These are phyloP conservation scores for Leccinum fibrillosum DNA, from an alignment of 768 basidiomycete genomes.

Conservation along the genomic window DNA sequence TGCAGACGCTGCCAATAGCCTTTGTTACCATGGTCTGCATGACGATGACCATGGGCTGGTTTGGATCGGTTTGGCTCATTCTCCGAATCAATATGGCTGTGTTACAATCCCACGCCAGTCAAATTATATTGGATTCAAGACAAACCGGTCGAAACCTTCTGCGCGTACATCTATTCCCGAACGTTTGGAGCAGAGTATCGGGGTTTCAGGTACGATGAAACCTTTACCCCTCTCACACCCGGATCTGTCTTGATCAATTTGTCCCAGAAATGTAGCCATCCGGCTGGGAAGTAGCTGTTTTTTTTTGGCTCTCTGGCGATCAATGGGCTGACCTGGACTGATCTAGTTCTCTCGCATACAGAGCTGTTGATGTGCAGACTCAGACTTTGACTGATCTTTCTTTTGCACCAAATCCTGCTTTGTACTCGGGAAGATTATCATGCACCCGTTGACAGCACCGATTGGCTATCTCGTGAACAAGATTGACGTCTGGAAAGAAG, in stretches of 20 bases:
- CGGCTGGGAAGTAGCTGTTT: background rate
- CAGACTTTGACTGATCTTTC: background rate
- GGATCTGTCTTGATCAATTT: background rate
- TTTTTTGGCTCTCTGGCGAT: background rate
- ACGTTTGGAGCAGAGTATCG: background rate
- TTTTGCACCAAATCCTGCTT: background rate
- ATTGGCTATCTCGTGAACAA: background rate
- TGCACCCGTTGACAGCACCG: background rate
- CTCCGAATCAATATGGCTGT: conserved; percentile 3
- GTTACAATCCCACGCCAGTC: background rate
- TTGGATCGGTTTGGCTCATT: conserved; percentile 4
- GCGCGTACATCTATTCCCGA: background rate
- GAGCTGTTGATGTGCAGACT: background rate
- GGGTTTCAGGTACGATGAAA: background rate
- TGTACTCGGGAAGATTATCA: background rate
- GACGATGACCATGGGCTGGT: background rate
- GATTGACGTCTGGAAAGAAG: background rate
- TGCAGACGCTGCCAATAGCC: background rate
- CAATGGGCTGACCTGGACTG: background rate
- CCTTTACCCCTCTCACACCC: background rate
- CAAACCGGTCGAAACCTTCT: background rate
- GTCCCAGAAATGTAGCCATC: background rate
- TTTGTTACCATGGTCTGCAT: background rate
- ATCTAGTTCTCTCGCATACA: background rate
- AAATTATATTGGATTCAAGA: background rate